phyloP scores from a whole-genome alignment of 495 filamentous ascomycete species.

The Aspergillus avenaceus region DNA sequence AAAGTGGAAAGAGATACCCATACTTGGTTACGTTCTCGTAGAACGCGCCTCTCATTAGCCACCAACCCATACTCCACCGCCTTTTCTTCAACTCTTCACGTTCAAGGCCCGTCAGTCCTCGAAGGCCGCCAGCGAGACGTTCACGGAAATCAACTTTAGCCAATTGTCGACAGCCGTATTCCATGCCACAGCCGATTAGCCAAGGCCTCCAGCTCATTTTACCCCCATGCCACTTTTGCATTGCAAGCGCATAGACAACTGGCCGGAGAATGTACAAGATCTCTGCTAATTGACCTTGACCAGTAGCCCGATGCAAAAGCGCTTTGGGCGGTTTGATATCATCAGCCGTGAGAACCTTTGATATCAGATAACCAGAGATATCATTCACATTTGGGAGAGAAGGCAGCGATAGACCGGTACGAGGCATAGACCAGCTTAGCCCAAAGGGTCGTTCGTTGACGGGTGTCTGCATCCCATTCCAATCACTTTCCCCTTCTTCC shows the following conservation, averaged over 20 bases:
- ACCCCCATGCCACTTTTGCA: slow-evolving; percentile 63
- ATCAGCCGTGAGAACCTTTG: slow-evolving; percentile 90
- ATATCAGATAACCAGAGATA: slow-evolving; percentile 79
- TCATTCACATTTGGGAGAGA: slow-evolving; percentile 72
- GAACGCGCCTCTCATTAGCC: slow-evolving; percentile 90
- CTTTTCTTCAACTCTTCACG: slow-evolving; percentile 79
- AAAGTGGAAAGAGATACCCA: not conserved
- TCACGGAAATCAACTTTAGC: slow-evolving; percentile 69
- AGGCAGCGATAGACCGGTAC: slow-evolving; percentile 81
- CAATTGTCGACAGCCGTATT: slow-evolving; percentile 81
- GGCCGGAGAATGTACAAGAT: slow-evolving; percentile 87
- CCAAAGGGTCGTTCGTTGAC: slow-evolving; percentile 42
- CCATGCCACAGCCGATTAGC: slow-evolving; percentile 81
- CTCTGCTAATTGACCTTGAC: slow-evolving; percentile 77
- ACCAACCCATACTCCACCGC: slow-evolving; percentile 89
- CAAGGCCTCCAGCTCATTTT: slow-evolving; percentile 79
- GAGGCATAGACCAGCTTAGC: slow-evolving; percentile 85
- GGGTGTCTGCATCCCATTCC: slow-evolving; percentile 47
- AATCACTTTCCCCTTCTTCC: slow-evolving; percentile 48
- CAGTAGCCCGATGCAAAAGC: slow-evolving; percentile 65
- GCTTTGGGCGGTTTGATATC: slow-evolving; percentile 88
- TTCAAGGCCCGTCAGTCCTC: slow-evolving; percentile 76
- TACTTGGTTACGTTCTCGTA: slow-evolving; percentile 91
- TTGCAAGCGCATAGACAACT: slow-evolving; percentile 79
- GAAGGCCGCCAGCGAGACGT: slow-evolving; percentile 59